Evolutionary conservation across 305 asterid genomes (phyloP).

Genomic region (Nicotiana rustica): DNA sequence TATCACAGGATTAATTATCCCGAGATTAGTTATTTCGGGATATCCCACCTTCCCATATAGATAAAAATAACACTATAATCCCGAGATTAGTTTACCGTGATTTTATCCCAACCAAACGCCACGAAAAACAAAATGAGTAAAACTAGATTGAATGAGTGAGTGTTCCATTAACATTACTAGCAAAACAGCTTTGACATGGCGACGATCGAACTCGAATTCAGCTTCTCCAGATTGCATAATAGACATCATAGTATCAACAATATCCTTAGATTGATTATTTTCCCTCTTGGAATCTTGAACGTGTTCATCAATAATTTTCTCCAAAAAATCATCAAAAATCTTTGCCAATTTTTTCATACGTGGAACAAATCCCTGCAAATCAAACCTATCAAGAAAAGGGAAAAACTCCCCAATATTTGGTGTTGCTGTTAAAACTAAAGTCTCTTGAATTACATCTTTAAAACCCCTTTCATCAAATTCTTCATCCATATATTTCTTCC

Average conservation of each 20-base stretch:
- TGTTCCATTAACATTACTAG: constrained; percentile 38
- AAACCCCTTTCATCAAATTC: constrained; percentile 51
- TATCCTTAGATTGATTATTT: constrained; percentile 36
- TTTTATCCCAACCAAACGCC: no score
- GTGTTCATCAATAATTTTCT: constrained; percentile 55
- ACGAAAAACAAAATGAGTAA: no score
- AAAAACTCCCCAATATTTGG: constrained; percentile 50
- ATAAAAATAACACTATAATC: no score
- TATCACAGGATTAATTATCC: no score
- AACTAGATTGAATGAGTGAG: no score
- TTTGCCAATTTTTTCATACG: constrained; percentile 44
- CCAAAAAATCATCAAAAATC: constrained; percentile 53
- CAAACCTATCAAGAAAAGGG: constrained; percentile 48
- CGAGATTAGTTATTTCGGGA: no score
- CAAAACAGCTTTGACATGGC: constrained; percentile 48
- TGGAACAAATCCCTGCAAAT: constrained; percentile 52
- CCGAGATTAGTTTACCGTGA: no score
- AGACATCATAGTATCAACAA: constrained; percentile 49
- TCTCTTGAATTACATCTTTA: constrained; percentile 46
- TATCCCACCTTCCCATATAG: no score
- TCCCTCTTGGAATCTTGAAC: background rate
- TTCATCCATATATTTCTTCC: constrained; percentile 45
- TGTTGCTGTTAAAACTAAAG: constrained; percentile 12
- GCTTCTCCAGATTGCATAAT: constrained; percentile 45
- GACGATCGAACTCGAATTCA: constrained; percentile 46